Base-by-base conservation (phyloP, 345 rosid species). In the Xanthoceras sorbifolium region DNA sequence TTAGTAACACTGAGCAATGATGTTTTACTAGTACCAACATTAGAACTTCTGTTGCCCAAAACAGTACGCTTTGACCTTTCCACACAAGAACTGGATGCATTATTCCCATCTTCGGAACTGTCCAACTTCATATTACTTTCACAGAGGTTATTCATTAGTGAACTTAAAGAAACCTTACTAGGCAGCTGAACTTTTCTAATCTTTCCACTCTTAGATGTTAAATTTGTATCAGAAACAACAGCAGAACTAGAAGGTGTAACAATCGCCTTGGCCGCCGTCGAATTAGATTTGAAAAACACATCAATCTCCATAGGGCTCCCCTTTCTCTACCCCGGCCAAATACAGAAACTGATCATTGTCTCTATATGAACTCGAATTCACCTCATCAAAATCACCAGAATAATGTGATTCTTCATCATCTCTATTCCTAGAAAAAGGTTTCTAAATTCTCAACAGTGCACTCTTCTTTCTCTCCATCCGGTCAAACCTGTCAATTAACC, bases 381-480 rank as follows among this genome's bases (percentile, higher is more conserved):
- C 72, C 76, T 86, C 92, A 76, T 72, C 83, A 64, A 66, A 77
- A 76, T 83, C 69, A 82, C 79, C 76, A 5, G 63, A 83, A 70
- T 78, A 77, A 67, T 82, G 87, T 32, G 80, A 76, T 67, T 84
- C 71, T 22, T 88, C 87, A 66, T 85, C 85, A 32, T 90, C 97
- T 64, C 93, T 85, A 69, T 75, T 78, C 78, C 82, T 87, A 67
- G 78, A 82, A 76, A 63, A 77, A n/a, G 78, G 78, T 70, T 81
- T 86, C 81, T 91, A 97, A 83, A 93, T 87, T 90, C 99, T 90
- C 74, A 88, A 85, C 64, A 93, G 80, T 80, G 88, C 99, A 87
- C 98, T 96, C 89, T 84, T 96, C 84, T 93, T 96, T 79, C n/a
- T n/a, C n/a, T n/a, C n/a, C n/a, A n/a, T n/a, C n/a, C n/a, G n/a